These are phyloP conservation scores for Saccharomycopsis hybrid DNA, from an alignment of 1,139 yeast genomes.

Conservation along the genomic window DNA sequence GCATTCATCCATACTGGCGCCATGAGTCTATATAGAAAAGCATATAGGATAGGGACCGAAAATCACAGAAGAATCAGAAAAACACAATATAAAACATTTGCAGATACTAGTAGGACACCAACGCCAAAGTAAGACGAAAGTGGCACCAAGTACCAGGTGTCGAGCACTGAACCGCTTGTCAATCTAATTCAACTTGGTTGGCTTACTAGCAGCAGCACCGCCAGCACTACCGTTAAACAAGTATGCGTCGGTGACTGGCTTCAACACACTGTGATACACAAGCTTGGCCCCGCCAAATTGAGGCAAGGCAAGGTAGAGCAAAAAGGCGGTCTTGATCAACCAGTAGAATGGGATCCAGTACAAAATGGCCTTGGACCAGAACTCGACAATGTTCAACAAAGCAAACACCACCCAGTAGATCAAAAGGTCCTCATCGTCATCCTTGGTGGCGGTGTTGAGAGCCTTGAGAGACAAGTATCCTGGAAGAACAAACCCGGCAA, in stretches of 20 bases:
- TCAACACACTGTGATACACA: slow-evolving; percentile 57
- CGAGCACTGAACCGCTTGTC: too few relatives aligned
- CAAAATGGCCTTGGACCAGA: slow-evolving; percentile 89
- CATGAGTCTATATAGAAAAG: too few relatives aligned
- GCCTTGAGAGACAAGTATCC: slow-evolving; percentile 86
- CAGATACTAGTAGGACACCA: too few relatives aligned
- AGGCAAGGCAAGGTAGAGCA: slow-evolving; percentile 86
- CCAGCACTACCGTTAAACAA: slow-evolving; percentile 14
- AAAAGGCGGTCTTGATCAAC: slow-evolving; percentile 82
- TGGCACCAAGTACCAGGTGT: too few relatives aligned
- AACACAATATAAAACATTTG: too few relatives aligned
- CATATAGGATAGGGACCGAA: too few relatives aligned
- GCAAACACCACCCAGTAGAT: slow-evolving; percentile 98
- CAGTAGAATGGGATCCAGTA: slow-evolving; percentile 97
- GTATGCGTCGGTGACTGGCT: slow-evolving; percentile 63
- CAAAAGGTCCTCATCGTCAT: slow-evolving; percentile 80
- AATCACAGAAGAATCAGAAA: too few relatives aligned
- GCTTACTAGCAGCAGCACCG: too few relatives aligned
- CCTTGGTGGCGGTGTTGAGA: slow-evolving; percentile 57
- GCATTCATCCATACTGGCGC: too few relatives aligned
- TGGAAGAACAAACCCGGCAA: slow-evolving; percentile 87
- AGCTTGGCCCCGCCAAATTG: slow-evolving; percentile 76
- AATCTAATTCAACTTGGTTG: too few relatives aligned
- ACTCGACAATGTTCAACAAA: slow-evolving; percentile 81
- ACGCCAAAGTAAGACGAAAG: too few relatives aligned